Conservation (phyloP, 2,329 filamentous ascomycete species). For the Neoscytalidium dimidiatum region DNA sequence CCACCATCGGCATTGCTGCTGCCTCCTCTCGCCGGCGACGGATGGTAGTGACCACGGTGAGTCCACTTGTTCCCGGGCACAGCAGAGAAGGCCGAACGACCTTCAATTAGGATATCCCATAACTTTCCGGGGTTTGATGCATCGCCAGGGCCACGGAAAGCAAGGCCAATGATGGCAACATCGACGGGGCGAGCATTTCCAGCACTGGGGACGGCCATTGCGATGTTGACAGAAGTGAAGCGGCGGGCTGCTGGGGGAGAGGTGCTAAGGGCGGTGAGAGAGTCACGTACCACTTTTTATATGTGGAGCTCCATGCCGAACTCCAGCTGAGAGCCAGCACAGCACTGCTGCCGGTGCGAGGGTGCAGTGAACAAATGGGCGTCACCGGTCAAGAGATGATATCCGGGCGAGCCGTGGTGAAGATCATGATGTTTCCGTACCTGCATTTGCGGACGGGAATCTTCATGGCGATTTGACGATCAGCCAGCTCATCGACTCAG, state of each 20-base stretch:
- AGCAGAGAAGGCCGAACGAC: background rate
- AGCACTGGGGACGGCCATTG: background rate
- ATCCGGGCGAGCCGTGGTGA: background rate
- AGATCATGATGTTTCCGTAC: background rate
- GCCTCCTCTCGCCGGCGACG: constrained; percentile 20
- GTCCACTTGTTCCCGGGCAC: constrained; percentile 34
- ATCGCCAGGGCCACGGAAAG: constrained; percentile 24
- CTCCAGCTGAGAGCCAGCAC: constrained; percentile 16
- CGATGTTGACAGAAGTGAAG: constrained; percentile 2
- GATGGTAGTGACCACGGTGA: constrained; percentile 32
- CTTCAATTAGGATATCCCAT: constrained; percentile 31
- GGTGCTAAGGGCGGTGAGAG: constrained; percentile 13
- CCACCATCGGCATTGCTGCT: background rate
- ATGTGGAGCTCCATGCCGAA: constrained; percentile 17
- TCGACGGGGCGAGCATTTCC: constrained; percentile 19
- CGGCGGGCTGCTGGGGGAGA: background rate
- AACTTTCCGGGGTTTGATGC: constrained; percentile 34
- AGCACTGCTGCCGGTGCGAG: background rate
- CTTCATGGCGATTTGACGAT: constrained; percentile 7
- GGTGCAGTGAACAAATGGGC: background rate
- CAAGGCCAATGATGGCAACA: constrained; percentile 23
- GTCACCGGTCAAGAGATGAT: background rate
- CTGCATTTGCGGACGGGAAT: background rate
- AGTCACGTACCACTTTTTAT: constrained; percentile 20
- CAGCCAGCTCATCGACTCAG: constrained; percentile 7